Base-by-base conservation (phyloP, 148 eudicot species). In the Persicaria tinctoria region DNA sequence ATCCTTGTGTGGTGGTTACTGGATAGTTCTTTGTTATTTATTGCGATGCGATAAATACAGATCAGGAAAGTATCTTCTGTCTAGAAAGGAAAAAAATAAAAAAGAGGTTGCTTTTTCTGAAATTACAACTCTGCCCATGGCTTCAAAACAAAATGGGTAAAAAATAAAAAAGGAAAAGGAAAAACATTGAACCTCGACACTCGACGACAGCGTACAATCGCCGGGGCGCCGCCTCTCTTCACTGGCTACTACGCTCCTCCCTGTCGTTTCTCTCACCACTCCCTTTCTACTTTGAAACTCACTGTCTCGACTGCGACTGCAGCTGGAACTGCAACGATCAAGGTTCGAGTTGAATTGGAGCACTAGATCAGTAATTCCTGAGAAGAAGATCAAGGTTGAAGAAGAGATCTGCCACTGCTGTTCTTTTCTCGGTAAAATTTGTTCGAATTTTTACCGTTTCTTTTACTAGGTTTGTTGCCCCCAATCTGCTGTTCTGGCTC, bases 211-310 rank as follows among this genome's bases (percentile, higher is more conserved):
- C 44, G 70, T 9, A 66, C 70, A 38, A 7, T 66, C 13, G 70
- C 70, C 70, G 47, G 4, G 70, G 47, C 47, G 70, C 70, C 70
- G 70, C 70, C 64, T 66, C 70, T 23, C 18, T 62, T 66, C 70
- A 13, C 70, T 41, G 18, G 70, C 45, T 17, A 14, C 70, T 66
- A 14, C 46, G 18, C 70, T 41, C 70, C 47, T 20, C 64, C 45
- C 68, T 63, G 68, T 18, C 41, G 12, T 27, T 9, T 60, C 5
- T 63, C 68, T 32, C 68, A 4, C 68, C n/a, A 1, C 68, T 18
- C 11, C 6, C 32, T 45, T 7, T 63, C 68, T 63, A 50, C 8
- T 50, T 12, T 8, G 53, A 50, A 9, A 50, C 41, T 50, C n/a
- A 16, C 68, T 32, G 45, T 63, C 6, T 16, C 18, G 23, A 17